Evolutionary conservation across 1,284 basidiomycete genomes (phyloP), one percentile per base, ranked within the genome.

Genomic region (Ganoderma meredithae): DNA sequence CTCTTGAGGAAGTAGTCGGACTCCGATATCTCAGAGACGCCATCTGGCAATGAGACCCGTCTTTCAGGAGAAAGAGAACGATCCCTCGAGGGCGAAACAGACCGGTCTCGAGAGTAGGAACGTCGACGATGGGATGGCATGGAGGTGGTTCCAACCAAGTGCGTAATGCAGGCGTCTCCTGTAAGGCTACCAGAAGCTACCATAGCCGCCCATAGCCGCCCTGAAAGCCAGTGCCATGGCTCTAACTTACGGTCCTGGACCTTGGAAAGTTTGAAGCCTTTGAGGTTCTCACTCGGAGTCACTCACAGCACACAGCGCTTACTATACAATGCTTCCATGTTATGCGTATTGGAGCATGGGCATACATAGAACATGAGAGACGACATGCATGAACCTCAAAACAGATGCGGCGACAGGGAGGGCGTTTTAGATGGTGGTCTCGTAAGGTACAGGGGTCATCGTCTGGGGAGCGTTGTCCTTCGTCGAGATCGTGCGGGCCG

Each of bases 381-480:
- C 73, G 71, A 69, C 73, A 75, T 72, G 73, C 77, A 77, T 77
- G 74, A 56, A 76, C 73, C 74, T 74, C 73, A 69, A 70, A 68
- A 70, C 55, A 67, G 64, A 71, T 67, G 70, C 68, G 62, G 56
- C 63, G 53, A 66, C 60, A 68, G 43, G 58, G 58, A 52, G 66
- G 67, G 61, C 64, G 68, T 74, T 76, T 83, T 87, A 95, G 82
- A 95, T 95, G 71, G 90, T 93, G 71, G 93, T 95, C 88, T 95
- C 93, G 85, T 95, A 99, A 76, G 90, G 90, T 78, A 95, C 87
- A 78, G 96, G 96, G 72, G 89, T 90, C 82, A 99, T 95, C 71
- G 97, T 99, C 86, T 97, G 93, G 68, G 97, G 95, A 56, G 87
- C 84, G 85, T 99, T 99, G 78, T 90, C 88, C 75, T 83, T 81